phyloP scores from a whole-genome alignment of 2,329 filamentous ascomycete species.

The Fusarium equiseti region DNA sequence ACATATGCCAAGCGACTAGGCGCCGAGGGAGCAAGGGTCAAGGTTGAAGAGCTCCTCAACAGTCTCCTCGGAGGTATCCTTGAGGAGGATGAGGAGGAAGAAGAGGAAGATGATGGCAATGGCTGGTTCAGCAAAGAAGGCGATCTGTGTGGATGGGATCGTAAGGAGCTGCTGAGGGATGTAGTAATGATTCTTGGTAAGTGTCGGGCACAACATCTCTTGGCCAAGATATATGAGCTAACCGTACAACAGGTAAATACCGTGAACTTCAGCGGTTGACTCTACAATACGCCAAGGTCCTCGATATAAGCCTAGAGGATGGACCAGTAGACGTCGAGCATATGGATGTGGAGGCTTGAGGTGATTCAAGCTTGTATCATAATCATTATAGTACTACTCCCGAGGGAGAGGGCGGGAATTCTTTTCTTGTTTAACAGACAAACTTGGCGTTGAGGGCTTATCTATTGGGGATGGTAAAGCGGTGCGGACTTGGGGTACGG shows the following conservation, averaged over 20 bases:
- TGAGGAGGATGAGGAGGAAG: constrained; percentile 65
- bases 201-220: constrained; percentile 44
- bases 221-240: constrained; percentile 44
- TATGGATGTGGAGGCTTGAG: constrained; percentile 57
- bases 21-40: constrained; percentile 85
- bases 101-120: constrained; percentile 56
- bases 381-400: constrained; percentile 36
- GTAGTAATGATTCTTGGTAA: constrained; percentile 93
- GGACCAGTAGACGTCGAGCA: constrained; percentile 58
- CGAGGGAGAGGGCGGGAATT: not conserved
- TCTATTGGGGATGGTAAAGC: constrained; percentile 22
- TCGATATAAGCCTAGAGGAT: constrained; percentile 70
- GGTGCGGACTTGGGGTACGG: constrained; percentile 17
- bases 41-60: constrained; percentile 92
- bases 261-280: constrained; percentile 93
- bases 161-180: constrained; percentile 87
- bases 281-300: constrained; percentile 91
- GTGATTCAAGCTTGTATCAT: constrained; percentile 36
- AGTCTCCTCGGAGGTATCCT: constrained; percentile 80
- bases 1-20: constrained; percentile 98
- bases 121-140: constrained; percentile 77
- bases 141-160: constrained; percentile 89
- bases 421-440: constrained; percentile 31
- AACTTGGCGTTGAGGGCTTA: constrained; percentile 38
- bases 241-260: constrained; percentile 79